Base-by-base conservation (phyloP, 1,284 basidiomycete genomes). In the Ganoderma lucidum region DNA sequence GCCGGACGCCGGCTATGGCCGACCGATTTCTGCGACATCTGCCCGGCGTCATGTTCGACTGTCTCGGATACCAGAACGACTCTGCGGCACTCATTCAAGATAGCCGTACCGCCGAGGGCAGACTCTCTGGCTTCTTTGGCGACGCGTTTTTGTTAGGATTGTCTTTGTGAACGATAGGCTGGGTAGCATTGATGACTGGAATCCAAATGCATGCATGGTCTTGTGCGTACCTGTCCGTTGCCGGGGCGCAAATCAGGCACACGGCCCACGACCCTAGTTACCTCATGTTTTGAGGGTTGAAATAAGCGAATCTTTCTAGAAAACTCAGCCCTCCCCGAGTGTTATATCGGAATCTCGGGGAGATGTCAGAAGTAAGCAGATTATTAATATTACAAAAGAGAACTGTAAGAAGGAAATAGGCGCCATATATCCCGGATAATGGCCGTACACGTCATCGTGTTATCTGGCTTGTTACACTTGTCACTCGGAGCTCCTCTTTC, bases 31-130 rank as follows among this genome's bases (percentile, higher is more conserved):
- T 28, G 45, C 42, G 17, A 58, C 55, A 23, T 63, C 32, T 63
- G 32, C 15, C 28, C 66, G 62, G 62, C 62, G 42, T 44, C 66
- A 44, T 14, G 19, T 44, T 41, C 66, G 64, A 41, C 60, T 69
- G 15, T 65, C 65, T 51, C 63, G 67, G 14, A 68, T 68, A 61
- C 74, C 74, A 28, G 74, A 75, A 28, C 65, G 74, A 48, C 72
- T 75, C 19, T 72, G 64, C 51, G 51, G 37, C 42, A n/a, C 63
- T 14, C n/a, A 58, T 64, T 66, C 37, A 35, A 56, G 30, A 56
- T 56, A 35, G 19, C 30, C n/a, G 6, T 39, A n/a, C 45, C n/a
- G n/a, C n/a, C 8, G 45, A 48, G 2, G 45, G 41, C 19, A 2
- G n/a, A 19, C 35, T 59, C 15, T 39, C 35, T 59, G 32, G 8